Percentiles rank a stretch among this genome's conserved stretches.
These are phyloP conservation scores for Sodiomyces alkalinus DNA, from an alignment of 2,329 filamentous ascomycete species.

Conservation along the genomic window DNA sequence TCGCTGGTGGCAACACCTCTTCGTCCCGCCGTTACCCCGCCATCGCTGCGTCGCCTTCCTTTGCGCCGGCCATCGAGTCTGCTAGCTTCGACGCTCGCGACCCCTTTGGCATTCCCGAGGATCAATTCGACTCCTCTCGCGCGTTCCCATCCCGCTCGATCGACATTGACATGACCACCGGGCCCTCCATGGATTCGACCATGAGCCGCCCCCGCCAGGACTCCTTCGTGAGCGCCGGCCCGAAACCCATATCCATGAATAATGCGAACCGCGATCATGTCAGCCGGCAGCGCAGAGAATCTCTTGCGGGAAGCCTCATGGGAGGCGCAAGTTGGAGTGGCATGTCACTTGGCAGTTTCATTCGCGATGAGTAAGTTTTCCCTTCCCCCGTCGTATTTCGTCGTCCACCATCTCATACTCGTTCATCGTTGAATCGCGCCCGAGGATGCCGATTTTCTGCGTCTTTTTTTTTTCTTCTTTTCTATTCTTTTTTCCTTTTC, in stretches of 20 bases:
- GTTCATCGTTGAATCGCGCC: too few relatives aligned
- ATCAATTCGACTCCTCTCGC: constrained; percentile 11
- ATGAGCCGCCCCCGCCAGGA: constrained; percentile 45
- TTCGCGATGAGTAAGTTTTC: constrained; percentile 81
- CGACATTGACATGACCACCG: constrained; percentile 40
- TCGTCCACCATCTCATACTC: neutral
- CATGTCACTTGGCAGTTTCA: constrained; percentile 90
- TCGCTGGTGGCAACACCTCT: constrained; percentile 9
- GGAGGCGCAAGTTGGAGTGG: constrained; percentile 95
- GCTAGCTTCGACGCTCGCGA: constrained; percentile 10
- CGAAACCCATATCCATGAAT: constrained; percentile 52
- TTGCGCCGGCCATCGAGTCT: too few relatives aligned
- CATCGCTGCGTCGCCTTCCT: too few relatives aligned
- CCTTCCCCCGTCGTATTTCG: constrained; percentile 2
- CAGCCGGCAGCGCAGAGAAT: constrained; percentile 44
- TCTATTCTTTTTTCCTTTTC: too few relatives aligned
- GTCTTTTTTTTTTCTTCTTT: too few relatives aligned
- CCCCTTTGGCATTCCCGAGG: constrained; percentile 12
- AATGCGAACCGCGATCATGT: constrained; percentile 46
- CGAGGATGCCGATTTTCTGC: too few relatives aligned
- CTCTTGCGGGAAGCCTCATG: constrained; percentile 48
- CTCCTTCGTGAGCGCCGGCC: constrained; percentile 49
- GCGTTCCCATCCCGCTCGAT: constrained; percentile 14
- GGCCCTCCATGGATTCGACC: constrained; percentile 40
- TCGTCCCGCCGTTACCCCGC: constrained; percentile 11